Evolutionary conservation across 78 protist species (phyloP), one percentile per base, ranked within the genome.

Genomic region (Dictyostelium purpureum): DNA sequence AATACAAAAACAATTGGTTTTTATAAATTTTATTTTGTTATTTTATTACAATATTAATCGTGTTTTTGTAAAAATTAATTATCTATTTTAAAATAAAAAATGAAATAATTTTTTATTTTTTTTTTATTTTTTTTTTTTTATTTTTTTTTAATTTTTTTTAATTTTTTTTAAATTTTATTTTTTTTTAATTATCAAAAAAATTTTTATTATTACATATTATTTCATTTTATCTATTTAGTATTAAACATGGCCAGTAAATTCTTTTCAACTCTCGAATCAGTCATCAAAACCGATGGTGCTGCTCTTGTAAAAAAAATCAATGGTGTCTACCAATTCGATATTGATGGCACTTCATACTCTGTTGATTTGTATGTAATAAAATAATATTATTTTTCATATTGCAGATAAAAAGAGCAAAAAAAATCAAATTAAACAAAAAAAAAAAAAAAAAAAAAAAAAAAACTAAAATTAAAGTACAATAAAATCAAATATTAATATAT

Each of bases 291-390:
- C 18, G 92, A 85, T 31, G 82, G 82, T 47, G 37, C 40, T 5
- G 1, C 71, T 0, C 52, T 90, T 10, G 88, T 79, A 10, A 79
- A 90, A 75, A 67, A 77, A 19, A 61, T 90, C 63, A 75, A 75
- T 14, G 94, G 94, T 52, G 65, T 90, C 56, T 90, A 69, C 45
- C 94, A 90, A 76, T 90, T 90, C 56, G 74, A 66, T 40, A 90
- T 90, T 74, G 70, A 69, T 61, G 88, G 67, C 59, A 73, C 76
- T 49, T n/a, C 38, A 21, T 90, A 76, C 59, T n/a, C 89, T 66
- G 94, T 81, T 52, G 89, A 90, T 54, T 76, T 90, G 92, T 85
- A 85, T 33, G 92, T 85, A n/a, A 28, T 24, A 11, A 18, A 38
- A 16, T 19, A 10, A 33, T 66, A 37, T 19, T 5, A n/a, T 33